Evolutionary conservation across 495 filamentous ascomycete genomes (phyloP).

Genomic region (Annulohypoxylon bovei): DNA sequence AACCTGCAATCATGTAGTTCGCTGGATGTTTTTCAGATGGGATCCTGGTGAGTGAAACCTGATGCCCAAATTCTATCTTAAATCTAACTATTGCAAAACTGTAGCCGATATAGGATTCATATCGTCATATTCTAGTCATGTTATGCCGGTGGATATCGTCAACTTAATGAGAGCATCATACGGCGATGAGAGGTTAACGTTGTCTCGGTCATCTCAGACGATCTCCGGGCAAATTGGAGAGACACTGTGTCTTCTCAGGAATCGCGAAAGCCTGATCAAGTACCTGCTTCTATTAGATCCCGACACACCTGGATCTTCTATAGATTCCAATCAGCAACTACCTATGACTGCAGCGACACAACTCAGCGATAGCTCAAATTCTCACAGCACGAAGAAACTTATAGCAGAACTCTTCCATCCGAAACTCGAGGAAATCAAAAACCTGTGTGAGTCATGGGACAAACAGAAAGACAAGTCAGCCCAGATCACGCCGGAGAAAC

Average conservation of each 20-base stretch:
- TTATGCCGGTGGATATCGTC: slow-evolving; percentile 54
- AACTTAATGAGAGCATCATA: slow-evolving; percentile 59
- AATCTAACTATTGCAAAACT: slow-evolving; percentile 9
- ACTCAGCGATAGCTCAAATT: slow-evolving; percentile 48
- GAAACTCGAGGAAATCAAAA: slow-evolving; percentile 56
- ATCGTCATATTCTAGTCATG: slow-evolving; percentile 53
- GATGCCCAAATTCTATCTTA: background rate
- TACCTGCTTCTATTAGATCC: slow-evolving; percentile 56
- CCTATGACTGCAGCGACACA: slow-evolving; percentile 17
- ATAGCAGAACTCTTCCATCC: slow-evolving; percentile 60
- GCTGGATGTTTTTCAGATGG: slow-evolving; percentile 85
- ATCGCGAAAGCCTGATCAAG: slow-evolving; percentile 45
- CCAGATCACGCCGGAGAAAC: slow-evolving; percentile 56
- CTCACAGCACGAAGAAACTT: slow-evolving; percentile 56
- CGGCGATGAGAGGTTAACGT: slow-evolving; percentile 43
- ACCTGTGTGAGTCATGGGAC: slow-evolving; percentile 55
- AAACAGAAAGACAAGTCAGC: slow-evolving; percentile 52
- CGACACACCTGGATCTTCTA: slow-evolving; percentile 1
- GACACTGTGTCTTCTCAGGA: slow-evolving; percentile 31
- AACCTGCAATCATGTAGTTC: slow-evolving; percentile 73
- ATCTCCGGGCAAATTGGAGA: slow-evolving; percentile 51
- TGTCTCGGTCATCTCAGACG: slow-evolving; percentile 41
- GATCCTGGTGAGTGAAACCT: slow-evolving; percentile 67
- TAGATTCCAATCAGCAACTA: background rate
- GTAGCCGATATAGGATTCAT: slow-evolving; percentile 52